Conservation (phyloP, 371 early-diverging fungal genomes). For the Phascolomyces articulosus region DNA sequence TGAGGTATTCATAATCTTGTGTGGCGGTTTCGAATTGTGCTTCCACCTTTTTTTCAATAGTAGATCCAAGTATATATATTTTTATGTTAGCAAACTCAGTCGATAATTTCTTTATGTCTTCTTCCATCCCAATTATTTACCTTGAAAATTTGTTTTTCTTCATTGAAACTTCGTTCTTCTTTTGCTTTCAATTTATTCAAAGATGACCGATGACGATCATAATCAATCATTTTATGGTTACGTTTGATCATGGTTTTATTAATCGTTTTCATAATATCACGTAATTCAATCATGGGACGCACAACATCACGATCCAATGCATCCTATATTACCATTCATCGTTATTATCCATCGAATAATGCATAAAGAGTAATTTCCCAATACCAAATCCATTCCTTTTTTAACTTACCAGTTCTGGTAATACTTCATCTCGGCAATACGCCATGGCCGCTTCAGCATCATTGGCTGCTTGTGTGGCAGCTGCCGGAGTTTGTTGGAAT, state of each 20-base stretch:
- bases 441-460: conserved; percentile 67
- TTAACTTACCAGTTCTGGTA: conserved; percentile 66
- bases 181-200: conserved; percentile 71
- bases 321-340: no score
- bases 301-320: conserved; percentile 75
- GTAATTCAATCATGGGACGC: conserved; percentile 66
- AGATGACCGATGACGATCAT: conserved; percentile 75
- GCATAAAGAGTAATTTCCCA: not conserved
- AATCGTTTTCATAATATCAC: conserved; percentile 67
- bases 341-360: not conserved
- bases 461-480: conserved; percentile 62
- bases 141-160: conserved; percentile 76
- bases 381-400: not conserved
- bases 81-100: not conserved
- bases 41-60: conserved; percentile 43
- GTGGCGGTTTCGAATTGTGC: conserved; percentile 71
- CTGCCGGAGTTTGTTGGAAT: conserved; percentile 56
- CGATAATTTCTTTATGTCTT: not conserved
- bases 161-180: conserved; percentile 64
- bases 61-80: not conserved
- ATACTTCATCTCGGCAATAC: conserved; percentile 62
- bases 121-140: conserved; percentile 11
- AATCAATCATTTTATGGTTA: conserved; percentile 83
- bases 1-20: conserved; percentile 73
- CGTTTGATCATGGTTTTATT: conserved; percentile 79